phyloP scores from a whole-genome alignment of 495 filamentous ascomycete genomes.

The Hypoxylon fragiforme region DNA sequence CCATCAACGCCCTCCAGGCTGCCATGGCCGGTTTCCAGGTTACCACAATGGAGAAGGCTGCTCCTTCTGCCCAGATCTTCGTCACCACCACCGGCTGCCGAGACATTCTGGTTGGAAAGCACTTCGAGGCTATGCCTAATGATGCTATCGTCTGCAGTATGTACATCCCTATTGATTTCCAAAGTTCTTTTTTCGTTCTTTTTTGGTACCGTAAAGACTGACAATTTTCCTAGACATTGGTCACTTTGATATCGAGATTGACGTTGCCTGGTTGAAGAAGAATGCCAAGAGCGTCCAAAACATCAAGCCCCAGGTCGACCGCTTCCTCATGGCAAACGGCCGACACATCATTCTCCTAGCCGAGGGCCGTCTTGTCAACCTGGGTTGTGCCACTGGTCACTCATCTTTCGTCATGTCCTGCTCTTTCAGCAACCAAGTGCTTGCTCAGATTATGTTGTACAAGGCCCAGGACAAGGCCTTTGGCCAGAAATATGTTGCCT shows the following conservation, averaged over 20 bases:
- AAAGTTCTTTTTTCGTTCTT: too few species aligned
- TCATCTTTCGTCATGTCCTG: slow-evolving; percentile 99
- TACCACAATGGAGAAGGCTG: slow-evolving; percentile 95
- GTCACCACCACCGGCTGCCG: slow-evolving; percentile 99
- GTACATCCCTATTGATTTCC: too few species aligned
- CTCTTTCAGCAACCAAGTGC: slow-evolving; percentile 99
- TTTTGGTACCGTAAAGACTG: slow-evolving; percentile 8
- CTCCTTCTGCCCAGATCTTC: slow-evolving; percentile 88
- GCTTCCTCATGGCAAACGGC: slow-evolving; percentile 90
- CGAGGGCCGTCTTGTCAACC: slow-evolving; percentile 97
- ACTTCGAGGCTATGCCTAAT: slow-evolving; percentile 98
- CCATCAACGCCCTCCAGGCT: slow-evolving; percentile 99
- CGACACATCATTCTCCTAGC: slow-evolving; percentile 97
- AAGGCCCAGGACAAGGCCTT: slow-evolving; percentile 89
- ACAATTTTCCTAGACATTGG: slow-evolving; percentile 74
- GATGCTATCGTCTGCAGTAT: slow-evolving; percentile 99
- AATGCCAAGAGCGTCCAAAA: slow-evolving; percentile 88
- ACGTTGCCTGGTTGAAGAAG: slow-evolving; percentile 99
- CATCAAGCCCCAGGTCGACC: slow-evolving; percentile 99
- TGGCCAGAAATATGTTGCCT: slow-evolving; percentile 91
- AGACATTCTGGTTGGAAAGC: slow-evolving; percentile 87
- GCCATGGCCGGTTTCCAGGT: slow-evolving; percentile 97
- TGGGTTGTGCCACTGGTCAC: slow-evolving; percentile 98
- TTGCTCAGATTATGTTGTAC: slow-evolving; percentile 97
- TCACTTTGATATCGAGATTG: slow-evolving; percentile 99